Percentiles rank a stretch among this genome's conserved stretches.
Evolutionary conservation across 2,329 filamentous ascomycete genomes (phyloP).

Genomic region (Aspergillus bombycis): DNA sequence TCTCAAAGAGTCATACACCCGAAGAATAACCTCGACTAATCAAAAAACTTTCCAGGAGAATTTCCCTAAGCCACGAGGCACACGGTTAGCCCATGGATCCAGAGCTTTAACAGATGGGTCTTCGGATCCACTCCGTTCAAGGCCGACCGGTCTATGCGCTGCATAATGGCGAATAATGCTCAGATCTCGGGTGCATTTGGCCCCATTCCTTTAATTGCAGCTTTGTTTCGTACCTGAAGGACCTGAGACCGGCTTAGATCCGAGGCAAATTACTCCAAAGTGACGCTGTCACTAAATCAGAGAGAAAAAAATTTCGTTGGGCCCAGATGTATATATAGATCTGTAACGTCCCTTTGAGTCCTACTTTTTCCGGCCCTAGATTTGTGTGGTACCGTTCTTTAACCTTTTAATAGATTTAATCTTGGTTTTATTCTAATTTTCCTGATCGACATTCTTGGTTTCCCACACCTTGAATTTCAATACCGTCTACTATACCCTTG

Average conservation of each 20-base stretch:
- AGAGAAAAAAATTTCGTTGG: slow-evolving; percentile 4
- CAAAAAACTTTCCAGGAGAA: neutral
- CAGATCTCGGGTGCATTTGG: slow-evolving; percentile 10
- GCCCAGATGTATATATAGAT: slow-evolving; percentile 10
- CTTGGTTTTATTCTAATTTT: slow-evolving; percentile 1
- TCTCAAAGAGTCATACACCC: neutral
- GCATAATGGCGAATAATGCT: slow-evolving; percentile 19
- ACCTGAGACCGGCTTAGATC: slow-evolving; percentile 6
- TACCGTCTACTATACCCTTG: neutral
- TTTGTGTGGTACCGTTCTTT: neutral
- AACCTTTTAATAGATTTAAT: slow-evolving; percentile 1
- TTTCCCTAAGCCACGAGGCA: slow-evolving; percentile 14
- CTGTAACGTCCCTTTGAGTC: neutral
- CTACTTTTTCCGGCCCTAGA: neutral
- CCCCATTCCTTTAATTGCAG: slow-evolving; percentile 3
- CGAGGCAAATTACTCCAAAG: slow-evolving; percentile 9
- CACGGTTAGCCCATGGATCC: slow-evolving; percentile 14
- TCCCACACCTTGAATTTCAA: neutral
- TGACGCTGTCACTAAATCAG: slow-evolving; percentile 7
- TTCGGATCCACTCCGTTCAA: slow-evolving; percentile 16
- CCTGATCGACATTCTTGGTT: neutral
- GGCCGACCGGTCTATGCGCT: slow-evolving; percentile 11
- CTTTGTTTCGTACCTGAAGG: neutral
- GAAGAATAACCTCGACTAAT: slow-evolving; percentile 8
- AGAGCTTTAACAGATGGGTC: slow-evolving; percentile 7